Conservation (phyloP, 768 basidiomycete species). For the Sistotremastrum niveocremeum region DNA sequence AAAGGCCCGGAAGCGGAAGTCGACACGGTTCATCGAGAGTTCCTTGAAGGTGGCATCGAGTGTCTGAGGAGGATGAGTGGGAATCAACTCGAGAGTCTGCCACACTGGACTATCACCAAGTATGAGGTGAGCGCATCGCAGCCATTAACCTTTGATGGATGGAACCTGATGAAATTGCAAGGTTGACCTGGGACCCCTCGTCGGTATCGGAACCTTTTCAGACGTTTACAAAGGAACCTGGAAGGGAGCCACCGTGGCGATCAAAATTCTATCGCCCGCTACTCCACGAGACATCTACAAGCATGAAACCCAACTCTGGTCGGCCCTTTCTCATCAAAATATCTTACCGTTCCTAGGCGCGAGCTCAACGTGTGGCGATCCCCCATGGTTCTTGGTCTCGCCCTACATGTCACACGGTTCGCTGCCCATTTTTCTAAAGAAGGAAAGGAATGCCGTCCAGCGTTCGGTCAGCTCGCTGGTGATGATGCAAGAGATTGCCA, state of each 20-base stretch:
- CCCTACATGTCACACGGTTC: slow-evolving; percentile 57
- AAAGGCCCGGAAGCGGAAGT: slow-evolving; percentile 1
- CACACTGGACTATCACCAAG: slow-evolving; percentile 69
- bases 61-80: slow-evolving; percentile 50
- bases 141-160: not conserved
- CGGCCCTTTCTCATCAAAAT: slow-evolving; percentile 48
- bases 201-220: slow-evolving; percentile 65
- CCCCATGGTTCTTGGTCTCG: slow-evolving; percentile 71
- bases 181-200: slow-evolving; percentile 52
- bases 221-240: slow-evolving; percentile 69
- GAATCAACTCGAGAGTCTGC: slow-evolving; percentile 27
- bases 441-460: slow-evolving; percentile 3
- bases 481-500: slow-evolving; percentile 61
- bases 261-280: slow-evolving; percentile 56
- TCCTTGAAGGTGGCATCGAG: slow-evolving; percentile 61
- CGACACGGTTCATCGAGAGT: slow-evolving; percentile 52
- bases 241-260: slow-evolving; percentile 49
- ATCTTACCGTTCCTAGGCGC: slow-evolving; percentile 69
- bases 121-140: slow-evolving; percentile 10
- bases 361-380: slow-evolving; percentile 51
- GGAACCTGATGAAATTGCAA: slow-evolving; percentile 15
- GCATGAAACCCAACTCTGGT: slow-evolving; percentile 62
- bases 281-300: slow-evolving; percentile 54
- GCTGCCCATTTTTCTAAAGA: slow-evolving; percentile 43
- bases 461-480: slow-evolving; percentile 35